Evolutionary conservation across 345 rosid genomes (phyloP), one percentile per base, ranked within the genome.

Genomic region (Corymbia maculata): DNA sequence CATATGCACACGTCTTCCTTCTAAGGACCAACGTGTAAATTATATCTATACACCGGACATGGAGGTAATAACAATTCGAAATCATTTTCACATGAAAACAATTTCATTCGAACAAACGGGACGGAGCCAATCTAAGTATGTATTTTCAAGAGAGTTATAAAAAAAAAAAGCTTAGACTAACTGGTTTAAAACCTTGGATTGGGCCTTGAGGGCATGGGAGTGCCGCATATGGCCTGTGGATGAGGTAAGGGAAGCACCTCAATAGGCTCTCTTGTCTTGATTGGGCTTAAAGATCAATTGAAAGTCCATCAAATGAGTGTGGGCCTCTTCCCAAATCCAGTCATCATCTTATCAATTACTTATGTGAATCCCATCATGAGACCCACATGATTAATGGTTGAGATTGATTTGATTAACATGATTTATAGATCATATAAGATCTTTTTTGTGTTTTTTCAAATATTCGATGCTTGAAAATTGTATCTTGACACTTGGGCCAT

Each of bases 401-500:
- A 64, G 19, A 64, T n/a, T 0, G 36, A 64, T n/a, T 6, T 64
- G 19, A 64, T 64, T 0, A 2, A n/a, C 13, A 64, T 64, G 75
- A 64, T 64, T 64, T 64, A 64, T 64, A n/a, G 9, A 13, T 5
- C 17, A 1, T 64, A n/a, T 6, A n/a, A 55, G 61, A 64, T n/a
- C 9, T 14, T n/a, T 52, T 64, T 3, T n/a, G 19, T n/a, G 75
- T 64, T 64, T 13, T 36, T n/a, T n/a, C 36, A 64, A 64, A 64
- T 64, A n/a, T 64, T 64, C 8, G 1, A 7, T 59, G 13, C 32
- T 28, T 59, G 68, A 59, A 59, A 59, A 26, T 3, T 59, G 5
- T 59, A 28, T 28, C 68, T 59, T 6, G 4, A 61, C 68, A 12
- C 7, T 3, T 30, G 3, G 1, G 2, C 0, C 1, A 3, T 13